phyloP scores from a whole-genome alignment of 129 eudicot genomes.

The Ambrosia artemisiifolia region DNA sequence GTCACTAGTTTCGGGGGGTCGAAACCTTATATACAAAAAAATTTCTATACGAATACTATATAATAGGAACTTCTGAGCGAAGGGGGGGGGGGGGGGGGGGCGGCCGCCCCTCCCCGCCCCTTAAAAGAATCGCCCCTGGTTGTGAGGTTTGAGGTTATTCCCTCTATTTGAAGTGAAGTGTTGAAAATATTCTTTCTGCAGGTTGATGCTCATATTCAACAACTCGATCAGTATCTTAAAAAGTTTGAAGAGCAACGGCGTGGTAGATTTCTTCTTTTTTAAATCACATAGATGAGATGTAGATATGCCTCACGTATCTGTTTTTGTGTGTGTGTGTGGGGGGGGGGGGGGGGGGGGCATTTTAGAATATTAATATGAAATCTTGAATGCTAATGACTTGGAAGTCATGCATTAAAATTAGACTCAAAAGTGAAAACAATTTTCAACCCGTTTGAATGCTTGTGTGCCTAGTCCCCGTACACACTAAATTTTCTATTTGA shows the following conservation, averaged over 20 bases:
- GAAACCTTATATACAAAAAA: too few relatives aligned
- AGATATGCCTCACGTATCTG: background rate
- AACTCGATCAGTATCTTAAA: conserved; percentile 86
- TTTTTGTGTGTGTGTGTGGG: background rate
- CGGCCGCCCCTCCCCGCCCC: too few relatives aligned
- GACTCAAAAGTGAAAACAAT: background rate
- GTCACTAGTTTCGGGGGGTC: too few relatives aligned
- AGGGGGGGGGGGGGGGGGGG: too few relatives aligned
- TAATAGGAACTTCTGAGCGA: too few relatives aligned
- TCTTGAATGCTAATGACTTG: background rate
- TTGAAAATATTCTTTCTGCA: conserved; percentile 15
- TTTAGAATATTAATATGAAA: background rate
- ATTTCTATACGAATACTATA: too few relatives aligned
- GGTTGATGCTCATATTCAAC: conserved; percentile 95
- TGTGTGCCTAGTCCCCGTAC: background rate
- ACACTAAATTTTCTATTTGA: background rate
- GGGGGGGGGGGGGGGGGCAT: background rate
- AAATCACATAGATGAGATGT: background rate
- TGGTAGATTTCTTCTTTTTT: conserved; percentile 44
- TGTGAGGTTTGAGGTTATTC: background rate
- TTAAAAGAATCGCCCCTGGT: too few relatives aligned
- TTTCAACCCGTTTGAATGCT: background rate
- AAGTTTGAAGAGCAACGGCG: conserved; percentile 75
- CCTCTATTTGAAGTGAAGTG: background rate
- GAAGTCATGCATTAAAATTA: background rate